A percentile compares a stretch with the other conserved stretches of the same genome.
Evolutionary conservation across 768 basidiomycete species (phyloP).

Genomic region (Phylloporus sp.): DNA sequence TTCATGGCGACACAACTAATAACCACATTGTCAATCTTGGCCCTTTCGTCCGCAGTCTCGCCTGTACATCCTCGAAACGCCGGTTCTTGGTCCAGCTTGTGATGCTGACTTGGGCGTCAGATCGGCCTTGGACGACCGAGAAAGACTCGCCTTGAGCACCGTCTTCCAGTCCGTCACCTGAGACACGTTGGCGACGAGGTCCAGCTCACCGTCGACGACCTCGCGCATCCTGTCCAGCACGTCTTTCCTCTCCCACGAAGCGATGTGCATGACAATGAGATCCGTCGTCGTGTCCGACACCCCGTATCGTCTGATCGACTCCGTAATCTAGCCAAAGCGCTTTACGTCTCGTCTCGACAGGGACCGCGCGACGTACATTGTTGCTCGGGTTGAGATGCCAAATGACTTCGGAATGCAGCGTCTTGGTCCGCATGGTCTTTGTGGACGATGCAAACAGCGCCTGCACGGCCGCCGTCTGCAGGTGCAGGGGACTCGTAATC

Average conservation of each 20-base stretch:
- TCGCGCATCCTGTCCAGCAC: constrained; percentile 50
- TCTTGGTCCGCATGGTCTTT: constrained; percentile 67
- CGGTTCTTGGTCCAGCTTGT: constrained; percentile 61
- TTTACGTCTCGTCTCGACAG: background rate
- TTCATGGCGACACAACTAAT: constrained; percentile 81
- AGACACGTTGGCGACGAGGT: constrained; percentile 40
- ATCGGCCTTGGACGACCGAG: background rate
- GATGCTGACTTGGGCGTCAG: constrained; percentile 44
- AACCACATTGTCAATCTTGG: constrained; percentile 59
- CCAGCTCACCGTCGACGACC: constrained; percentile 55
- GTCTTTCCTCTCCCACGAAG: constrained; percentile 35
- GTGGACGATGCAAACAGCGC: constrained; percentile 67
- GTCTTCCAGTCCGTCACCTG: constrained; percentile 63
- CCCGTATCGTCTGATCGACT: constrained; percentile 83
- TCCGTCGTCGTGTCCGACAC: constrained; percentile 60
- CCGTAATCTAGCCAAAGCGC: constrained; percentile 59
- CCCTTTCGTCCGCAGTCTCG: constrained; percentile 33
- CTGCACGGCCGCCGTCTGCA: constrained; percentile 81
- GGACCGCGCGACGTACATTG: constrained; percentile 48
- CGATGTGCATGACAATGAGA: constrained; percentile 70
- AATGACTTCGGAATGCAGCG: constrained; percentile 88
- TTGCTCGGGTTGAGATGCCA: constrained; percentile 83
- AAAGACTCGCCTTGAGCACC: constrained; percentile 64
- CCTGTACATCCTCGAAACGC: constrained; percentile 34
- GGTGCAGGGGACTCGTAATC: constrained; percentile 77